Evolutionary conservation across 306 rosid species (phyloP), one percentile per base, ranked within the genome.

Genomic region (Echinosophora koreensis): DNA sequence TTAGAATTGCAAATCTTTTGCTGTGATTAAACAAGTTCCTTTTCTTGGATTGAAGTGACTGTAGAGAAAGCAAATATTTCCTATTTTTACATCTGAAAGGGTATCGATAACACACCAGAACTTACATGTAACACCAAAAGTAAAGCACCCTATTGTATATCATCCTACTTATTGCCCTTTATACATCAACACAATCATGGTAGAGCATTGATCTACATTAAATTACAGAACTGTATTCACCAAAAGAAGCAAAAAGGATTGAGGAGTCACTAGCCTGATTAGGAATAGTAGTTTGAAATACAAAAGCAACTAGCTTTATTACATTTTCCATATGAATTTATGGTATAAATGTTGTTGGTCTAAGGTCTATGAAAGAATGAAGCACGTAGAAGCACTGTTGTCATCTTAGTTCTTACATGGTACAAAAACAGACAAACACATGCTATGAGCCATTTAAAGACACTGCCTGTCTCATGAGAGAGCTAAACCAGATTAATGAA

Each of bases 401-500:
- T 17, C 65, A 18, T 69, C 32, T 58, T 73, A 56, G 3, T 38
- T 69, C 32, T 58, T 73, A 56, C 5, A 10, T 42, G 5, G 13
- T 55, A 22, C 12, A 71, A 38, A 71, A 71, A 71, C 66, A 13
- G 22, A 39, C 38, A 18, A 39, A 71, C 28, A 42, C 17, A 51
- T 4, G 49, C 9, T 41, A 46, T 67, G 49, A 69, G 74, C 35
- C 62, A 69, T 8, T 37, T 52, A 15, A 69, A 51, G 74, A 10
- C 61, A 32, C 15, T 9, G 30, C 41, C 37, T 28, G 14, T 5
- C 15, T 69, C 13, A 3, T 15, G 32, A 51, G 63, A 44, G 34
- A 32, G 50, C 46, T 69, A 51, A 69, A 52, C 10, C 27, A 69
- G 30, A 69, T 50, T 32, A 50, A 69, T 32, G n/a, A 34, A 32